These are phyloP conservation scores for Mycena rebaudengoi DNA, from an alignment of 768 basidiomycete species.

Conservation along the genomic window DNA sequence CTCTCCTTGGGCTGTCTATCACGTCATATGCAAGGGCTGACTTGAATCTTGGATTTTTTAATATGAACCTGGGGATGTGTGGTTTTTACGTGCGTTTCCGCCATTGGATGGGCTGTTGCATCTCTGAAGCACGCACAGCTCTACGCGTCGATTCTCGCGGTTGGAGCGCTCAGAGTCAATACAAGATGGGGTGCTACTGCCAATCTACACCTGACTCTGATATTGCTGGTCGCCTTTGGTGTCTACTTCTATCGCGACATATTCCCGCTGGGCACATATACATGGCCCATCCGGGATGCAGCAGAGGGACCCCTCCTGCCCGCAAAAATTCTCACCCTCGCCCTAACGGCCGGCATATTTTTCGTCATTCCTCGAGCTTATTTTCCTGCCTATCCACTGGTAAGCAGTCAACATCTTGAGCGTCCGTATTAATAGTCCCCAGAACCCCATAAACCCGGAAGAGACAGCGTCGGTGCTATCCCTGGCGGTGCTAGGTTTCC, in stretches of 20 bases:
- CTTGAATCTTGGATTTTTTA: not conserved
- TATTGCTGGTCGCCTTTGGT: slow-evolving; percentile 54
- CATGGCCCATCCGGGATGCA: slow-evolving; percentile 53
- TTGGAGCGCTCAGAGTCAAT: slow-evolving; percentile 47
- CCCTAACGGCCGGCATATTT: slow-evolving; percentile 58
- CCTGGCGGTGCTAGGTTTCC: slow-evolving; percentile 54
- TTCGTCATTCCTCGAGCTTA: slow-evolving; percentile 64
- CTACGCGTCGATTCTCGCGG: slow-evolving; percentile 52
- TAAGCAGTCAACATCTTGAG: too few species aligned
- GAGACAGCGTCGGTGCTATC: slow-evolving; percentile 59
- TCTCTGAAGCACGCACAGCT: slow-evolving; percentile 18
- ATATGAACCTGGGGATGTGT: not conserved
- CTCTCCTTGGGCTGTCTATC: slow-evolving; percentile 1
- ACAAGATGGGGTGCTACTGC: slow-evolving; percentile 43
- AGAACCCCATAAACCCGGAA: slow-evolving; percentile 47
- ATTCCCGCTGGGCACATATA: slow-evolving; percentile 64
- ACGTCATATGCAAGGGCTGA: too few species aligned
- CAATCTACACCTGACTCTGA: slow-evolving; percentile 52
- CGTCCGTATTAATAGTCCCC: slow-evolving; percentile 39
- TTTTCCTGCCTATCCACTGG: slow-evolving; percentile 61
- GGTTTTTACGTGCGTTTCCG: not conserved
- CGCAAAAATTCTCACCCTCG: slow-evolving; percentile 57
- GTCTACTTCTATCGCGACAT: slow-evolving; percentile 67
- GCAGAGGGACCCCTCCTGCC: slow-evolving; percentile 60
- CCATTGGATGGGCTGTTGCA: not conserved